Percentiles rank a stretch among this genome's conserved stretches.
These are phyloP conservation scores for Biscogniauxia sp. DNA, from an alignment of 2,329 filamentous ascomycete genomes.

Conservation along the genomic window DNA sequence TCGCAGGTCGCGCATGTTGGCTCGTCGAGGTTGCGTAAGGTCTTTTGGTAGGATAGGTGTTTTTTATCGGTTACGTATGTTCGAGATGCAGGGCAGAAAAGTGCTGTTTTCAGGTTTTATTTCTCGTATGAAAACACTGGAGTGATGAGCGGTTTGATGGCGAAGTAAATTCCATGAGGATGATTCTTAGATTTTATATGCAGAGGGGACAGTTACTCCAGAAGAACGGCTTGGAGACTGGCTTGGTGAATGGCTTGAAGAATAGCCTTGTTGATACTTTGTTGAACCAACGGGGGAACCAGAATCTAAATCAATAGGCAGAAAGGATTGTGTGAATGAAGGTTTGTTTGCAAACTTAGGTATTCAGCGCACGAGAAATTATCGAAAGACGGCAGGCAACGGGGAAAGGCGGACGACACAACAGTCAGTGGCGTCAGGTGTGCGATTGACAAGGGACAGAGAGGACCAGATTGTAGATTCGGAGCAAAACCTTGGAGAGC, in stretches of 20 bases:
- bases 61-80: not conserved
- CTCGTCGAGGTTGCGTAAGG: not conserved
- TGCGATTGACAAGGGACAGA: too few relatives aligned
- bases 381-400: not conserved
- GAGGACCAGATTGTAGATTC: too few relatives aligned
- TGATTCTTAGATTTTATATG: slow-evolving; percentile 6
- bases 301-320: not conserved
- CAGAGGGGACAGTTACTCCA: not conserved
- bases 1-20: slow-evolving; percentile 59
- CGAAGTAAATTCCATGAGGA: slow-evolving; percentile 31
- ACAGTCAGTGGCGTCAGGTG: too few relatives aligned
- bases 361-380: slow-evolving; percentile 16
- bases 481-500: too few relatives aligned
- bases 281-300: not conserved
- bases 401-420: too few relatives aligned
- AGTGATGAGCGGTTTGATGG: slow-evolving; percentile 17
- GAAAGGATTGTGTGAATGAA: not conserved
- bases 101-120: slow-evolving; percentile 25
- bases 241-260: too few relatives aligned
- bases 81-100: not conserved
- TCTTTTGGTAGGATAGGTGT: slow-evolving; percentile 2
- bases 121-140: slow-evolving; percentile 25
- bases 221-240: not conserved
- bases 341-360: slow-evolving; percentile 3
- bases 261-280: not conserved